Conservation (phyloP, 1,284 basidiomycete genomes). For the Coniophora puteana region DNA sequence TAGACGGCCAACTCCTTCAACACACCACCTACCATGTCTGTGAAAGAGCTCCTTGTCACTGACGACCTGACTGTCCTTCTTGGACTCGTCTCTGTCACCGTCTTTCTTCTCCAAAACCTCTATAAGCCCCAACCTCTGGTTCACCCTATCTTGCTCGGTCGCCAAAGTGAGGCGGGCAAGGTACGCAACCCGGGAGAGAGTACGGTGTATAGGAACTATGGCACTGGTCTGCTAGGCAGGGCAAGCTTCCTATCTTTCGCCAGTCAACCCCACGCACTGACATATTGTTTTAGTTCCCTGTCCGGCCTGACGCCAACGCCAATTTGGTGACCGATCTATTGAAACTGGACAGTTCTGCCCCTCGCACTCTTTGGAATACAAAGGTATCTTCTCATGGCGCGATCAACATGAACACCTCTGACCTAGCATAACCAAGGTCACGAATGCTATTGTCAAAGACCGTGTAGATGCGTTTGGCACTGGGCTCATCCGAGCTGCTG, state of each 20-base stretch:
- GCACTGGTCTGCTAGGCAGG: slow-evolving; percentile 72
- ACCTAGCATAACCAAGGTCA: slow-evolving; percentile 44
- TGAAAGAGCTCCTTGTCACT: slow-evolving; percentile 58
- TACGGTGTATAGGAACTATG: slow-evolving; percentile 79
- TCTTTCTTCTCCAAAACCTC: slow-evolving; percentile 70
- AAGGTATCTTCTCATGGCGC: slow-evolving; percentile 40
- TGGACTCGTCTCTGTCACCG: slow-evolving; percentile 65
- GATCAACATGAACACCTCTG: neutral
- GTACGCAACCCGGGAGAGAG: slow-evolving; percentile 73
- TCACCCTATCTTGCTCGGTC: slow-evolving; percentile 76
- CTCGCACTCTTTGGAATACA: slow-evolving; percentile 73
- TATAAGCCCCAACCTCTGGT: slow-evolving; percentile 78
- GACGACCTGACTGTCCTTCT: slow-evolving; percentile 76
- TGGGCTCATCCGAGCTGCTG: slow-evolving; percentile 60
- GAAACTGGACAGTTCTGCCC: slow-evolving; percentile 57
- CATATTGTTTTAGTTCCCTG: slow-evolving; percentile 53
- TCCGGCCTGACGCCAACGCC: slow-evolving; percentile 66
- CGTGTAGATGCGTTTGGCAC: slow-evolving; percentile 65
- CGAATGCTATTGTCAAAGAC: slow-evolving; percentile 61
- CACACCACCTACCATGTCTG: slow-evolving; percentile 36
- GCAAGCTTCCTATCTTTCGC: slow-evolving; percentile 36
- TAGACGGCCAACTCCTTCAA: too few relatives aligned
- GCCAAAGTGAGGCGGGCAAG: slow-evolving; percentile 79
- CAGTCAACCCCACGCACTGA: neutral
- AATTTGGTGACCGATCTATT: slow-evolving; percentile 64